Conservation (phyloP, 257 asterid genomes). For the Nemophila menziesii region DNA sequence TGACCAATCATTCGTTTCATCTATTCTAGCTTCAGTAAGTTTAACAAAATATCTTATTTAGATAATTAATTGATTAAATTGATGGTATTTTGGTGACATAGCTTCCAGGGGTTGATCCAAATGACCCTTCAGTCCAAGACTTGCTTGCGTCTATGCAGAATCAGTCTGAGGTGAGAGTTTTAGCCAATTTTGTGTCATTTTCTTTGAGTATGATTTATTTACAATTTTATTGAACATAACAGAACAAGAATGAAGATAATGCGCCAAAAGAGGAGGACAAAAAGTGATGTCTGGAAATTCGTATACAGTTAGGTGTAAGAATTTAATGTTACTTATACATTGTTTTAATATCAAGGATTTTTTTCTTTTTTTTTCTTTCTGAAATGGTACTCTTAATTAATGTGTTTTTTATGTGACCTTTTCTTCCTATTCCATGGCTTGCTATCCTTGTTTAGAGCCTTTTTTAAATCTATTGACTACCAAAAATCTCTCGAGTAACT, state of each 20-base stretch:
- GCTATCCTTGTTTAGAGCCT: too few relatives aligned
- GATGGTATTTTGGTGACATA: conserved; percentile 22
- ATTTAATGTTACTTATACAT: not conserved
- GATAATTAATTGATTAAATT: not conserved
- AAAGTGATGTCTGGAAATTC: conserved; percentile 29
- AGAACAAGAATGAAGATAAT: conserved; percentile 56
- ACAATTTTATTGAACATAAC: conserved; percentile 13
- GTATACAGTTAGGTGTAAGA: not conserved
- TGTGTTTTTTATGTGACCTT: too few relatives aligned
- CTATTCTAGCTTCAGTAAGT: conserved; percentile 80
- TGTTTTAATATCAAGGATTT: not conserved
- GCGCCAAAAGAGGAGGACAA: conserved; percentile 56
- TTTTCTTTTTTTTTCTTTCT: not conserved
- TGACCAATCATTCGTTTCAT: conserved; percentile 69
- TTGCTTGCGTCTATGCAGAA: conserved; percentile 87
- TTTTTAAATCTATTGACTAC: too few relatives aligned
- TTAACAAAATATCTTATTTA: not conserved
- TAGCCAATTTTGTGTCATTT: conserved; percentile 5
- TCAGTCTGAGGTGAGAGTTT: conserved; percentile 79
- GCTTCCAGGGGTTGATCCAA: conserved; percentile 99
- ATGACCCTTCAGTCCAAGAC: conserved; percentile 81
- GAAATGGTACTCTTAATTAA: too few relatives aligned
- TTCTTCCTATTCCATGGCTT: too few relatives aligned
- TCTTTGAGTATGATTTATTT: not conserved
- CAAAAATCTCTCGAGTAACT: too few relatives aligned